Evolutionary conservation across 345 rosid genomes (phyloP), one percentile per base, ranked within the genome.

Genomic region (Geranium brycei): DNA sequence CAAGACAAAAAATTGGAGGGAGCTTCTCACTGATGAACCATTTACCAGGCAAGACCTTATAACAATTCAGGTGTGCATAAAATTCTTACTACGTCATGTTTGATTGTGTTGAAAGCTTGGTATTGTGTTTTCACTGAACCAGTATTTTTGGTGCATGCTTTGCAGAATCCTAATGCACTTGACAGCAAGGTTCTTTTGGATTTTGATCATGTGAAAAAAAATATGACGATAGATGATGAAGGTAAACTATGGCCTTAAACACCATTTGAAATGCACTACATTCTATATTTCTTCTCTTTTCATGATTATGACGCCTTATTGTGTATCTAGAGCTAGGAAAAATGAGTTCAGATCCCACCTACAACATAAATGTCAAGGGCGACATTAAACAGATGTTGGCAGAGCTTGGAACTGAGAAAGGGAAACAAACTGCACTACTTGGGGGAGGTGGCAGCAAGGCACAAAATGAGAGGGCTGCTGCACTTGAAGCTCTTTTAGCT

Each of bases 381-480:
- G 97, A 93, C 80, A 81, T 90, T 75, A 88, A 86, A 84, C 82
- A 87, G 61, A 88, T 90, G 97, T 79, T 93, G 57, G 75, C 81
- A 23, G 97, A 86, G 71, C 88, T 90, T 71, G 99, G 99, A 63
- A 90, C 96, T 63, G 96, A 93, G 65, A 88, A 93, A 75, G 97
- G 83, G 28, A 86, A 72, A 77, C 73, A 86, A 79, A 73, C 89
- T 72, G 97, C 95, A 69, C 76, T 85, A 67, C 95, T 79, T 53
- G 99, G 99, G 56, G 97, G 99, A 63, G 99, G 97, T 72, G 97
- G 99, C 41, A 79, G 82, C 76, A 85, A 88, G 80, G 96, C 97
- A 60, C 96, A 86, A 74, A 88, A 80, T 35, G 97, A 90, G 79
- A 81, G 99, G 75, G 96, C 96, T 32, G 97, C 95, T 65, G 96